Conservation (phyloP, 1,284 basidiomycete species). For the Puccinia triticina region DNA sequence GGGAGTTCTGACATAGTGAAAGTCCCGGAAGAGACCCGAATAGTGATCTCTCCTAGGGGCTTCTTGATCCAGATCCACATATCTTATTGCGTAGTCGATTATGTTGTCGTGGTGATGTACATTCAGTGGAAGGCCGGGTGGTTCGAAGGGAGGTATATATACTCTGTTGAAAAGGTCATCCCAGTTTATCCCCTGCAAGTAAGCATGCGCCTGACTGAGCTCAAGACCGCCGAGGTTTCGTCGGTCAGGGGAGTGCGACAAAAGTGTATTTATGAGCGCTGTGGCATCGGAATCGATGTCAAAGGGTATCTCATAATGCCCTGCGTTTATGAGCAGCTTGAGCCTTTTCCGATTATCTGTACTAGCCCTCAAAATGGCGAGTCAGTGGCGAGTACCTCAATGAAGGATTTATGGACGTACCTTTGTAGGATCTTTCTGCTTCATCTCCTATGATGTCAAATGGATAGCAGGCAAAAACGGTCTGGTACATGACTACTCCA, state of each 20-base stretch:
- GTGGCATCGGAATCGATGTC: background rate
- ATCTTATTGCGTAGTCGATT: background rate
- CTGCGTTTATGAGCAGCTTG: background rate
- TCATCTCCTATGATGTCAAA: background rate
- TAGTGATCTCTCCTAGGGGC: background rate
- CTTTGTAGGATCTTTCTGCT: background rate
- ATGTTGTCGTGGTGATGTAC: background rate
- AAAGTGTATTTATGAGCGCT: background rate
- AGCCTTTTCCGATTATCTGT: background rate
- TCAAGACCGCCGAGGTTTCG: background rate
- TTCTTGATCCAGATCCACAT: background rate
- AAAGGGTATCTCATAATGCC: background rate
- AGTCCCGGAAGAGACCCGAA: background rate
- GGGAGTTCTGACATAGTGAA: background rate
- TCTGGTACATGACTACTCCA: slow-evolving; percentile 19
- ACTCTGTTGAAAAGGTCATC: background rate
- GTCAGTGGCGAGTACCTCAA: background rate
- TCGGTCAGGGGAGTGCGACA: background rate
- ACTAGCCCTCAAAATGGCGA: background rate
- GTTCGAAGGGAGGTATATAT: slow-evolving; percentile 13
- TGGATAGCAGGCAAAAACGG: background rate
- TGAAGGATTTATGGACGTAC: background rate
- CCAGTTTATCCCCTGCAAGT: slow-evolving; percentile 7
- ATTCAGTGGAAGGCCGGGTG: background rate
- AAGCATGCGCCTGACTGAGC: background rate